Evolutionary conservation across 139 green algal species (phyloP).

Genomic region (Haematococcus sp.): DNA sequence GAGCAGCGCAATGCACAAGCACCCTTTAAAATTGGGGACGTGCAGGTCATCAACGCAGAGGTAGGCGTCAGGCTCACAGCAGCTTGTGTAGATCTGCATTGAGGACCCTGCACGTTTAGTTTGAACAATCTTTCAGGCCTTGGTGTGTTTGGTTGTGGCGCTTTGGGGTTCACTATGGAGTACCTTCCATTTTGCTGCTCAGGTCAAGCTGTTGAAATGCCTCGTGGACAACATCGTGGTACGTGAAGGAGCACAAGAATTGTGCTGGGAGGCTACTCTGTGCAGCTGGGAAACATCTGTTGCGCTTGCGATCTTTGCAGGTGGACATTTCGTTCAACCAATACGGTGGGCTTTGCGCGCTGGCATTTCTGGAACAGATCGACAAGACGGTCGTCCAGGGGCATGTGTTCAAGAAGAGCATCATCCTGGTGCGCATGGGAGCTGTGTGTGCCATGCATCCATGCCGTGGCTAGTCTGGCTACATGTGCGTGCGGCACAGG

Average conservation of each 20-base stretch:
- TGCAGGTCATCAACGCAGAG: constrained; percentile 89
- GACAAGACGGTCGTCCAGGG: constrained; percentile 69
- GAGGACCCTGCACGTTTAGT: too few species aligned
- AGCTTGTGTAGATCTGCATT: too few species aligned
- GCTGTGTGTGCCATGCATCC: too few species aligned
- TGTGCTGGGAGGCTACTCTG: too few species aligned
- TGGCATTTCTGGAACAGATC: constrained; percentile 89
- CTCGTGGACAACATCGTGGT: constrained; percentile 91
- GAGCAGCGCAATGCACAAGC: constrained; percentile 58
- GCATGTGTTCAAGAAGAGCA: constrained; percentile 93
- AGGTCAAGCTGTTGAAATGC: constrained; percentile 95
- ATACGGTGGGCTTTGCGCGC: constrained; percentile 86
- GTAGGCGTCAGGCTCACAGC: constrained; percentile 31
- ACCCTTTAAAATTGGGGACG: constrained; percentile 67
- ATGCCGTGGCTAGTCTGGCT: too few species aligned
- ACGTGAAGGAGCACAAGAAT: too few species aligned
- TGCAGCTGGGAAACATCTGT: too few species aligned
- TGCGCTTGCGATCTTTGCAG: too few species aligned
- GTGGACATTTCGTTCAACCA: constrained; percentile 96
- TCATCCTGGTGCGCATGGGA: constrained; percentile 77
- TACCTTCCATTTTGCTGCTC: background rate
- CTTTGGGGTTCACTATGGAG: background rate
- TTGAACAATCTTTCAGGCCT: too few species aligned
- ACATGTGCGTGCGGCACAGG: background rate
- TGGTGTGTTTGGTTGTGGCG: too few species aligned